phyloP scores from a whole-genome alignment of 2,329 filamentous ascomycete genomes.

The Fusarium sp. region DNA sequence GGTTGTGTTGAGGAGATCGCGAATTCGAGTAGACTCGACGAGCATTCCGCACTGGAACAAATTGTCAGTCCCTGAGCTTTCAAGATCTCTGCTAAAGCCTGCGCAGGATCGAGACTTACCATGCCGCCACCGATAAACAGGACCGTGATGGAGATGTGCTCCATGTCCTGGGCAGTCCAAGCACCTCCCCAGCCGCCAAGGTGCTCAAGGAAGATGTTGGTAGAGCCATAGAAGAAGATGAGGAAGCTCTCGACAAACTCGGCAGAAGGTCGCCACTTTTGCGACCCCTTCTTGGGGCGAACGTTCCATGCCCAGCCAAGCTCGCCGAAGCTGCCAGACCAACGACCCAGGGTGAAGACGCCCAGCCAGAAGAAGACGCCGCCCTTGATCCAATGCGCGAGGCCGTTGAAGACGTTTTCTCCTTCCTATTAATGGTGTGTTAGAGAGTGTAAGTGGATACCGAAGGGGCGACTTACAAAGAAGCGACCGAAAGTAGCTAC shows the following conservation, averaged over 20 bases:
- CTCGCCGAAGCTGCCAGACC: conserved; percentile 90
- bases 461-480: conserved; percentile 71
- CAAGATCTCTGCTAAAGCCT: not conserved
- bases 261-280: conserved; percentile 79
- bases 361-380: conserved; percentile 96
- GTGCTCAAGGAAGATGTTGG: conserved; percentile 94
- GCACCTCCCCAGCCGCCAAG: conserved; percentile 76
- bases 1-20: conserved; percentile 72
- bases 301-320: conserved; percentile 97
- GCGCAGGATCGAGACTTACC: conserved; percentile 61
- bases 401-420: conserved; percentile 78
- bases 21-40: conserved; percentile 78
- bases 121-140: conserved; percentile 94
- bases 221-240: conserved; percentile 89
- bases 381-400: conserved; percentile 95
- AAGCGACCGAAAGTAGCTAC: conserved; percentile 84
- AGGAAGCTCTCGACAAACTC: conserved; percentile 92
- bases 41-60: conserved; percentile 79
- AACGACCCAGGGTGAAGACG: conserved; percentile 85
- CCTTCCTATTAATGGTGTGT: conserved; percentile 66
- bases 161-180: conserved; percentile 85
- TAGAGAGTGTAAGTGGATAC: not conserved
- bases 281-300: conserved; percentile 69
- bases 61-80: conserved; percentile 38
- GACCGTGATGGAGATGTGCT: conserved; percentile 92